phyloP scores from a whole-genome alignment of 352 stramenopile species.

The Hyaloperonospora arabidopsidis region DNA sequence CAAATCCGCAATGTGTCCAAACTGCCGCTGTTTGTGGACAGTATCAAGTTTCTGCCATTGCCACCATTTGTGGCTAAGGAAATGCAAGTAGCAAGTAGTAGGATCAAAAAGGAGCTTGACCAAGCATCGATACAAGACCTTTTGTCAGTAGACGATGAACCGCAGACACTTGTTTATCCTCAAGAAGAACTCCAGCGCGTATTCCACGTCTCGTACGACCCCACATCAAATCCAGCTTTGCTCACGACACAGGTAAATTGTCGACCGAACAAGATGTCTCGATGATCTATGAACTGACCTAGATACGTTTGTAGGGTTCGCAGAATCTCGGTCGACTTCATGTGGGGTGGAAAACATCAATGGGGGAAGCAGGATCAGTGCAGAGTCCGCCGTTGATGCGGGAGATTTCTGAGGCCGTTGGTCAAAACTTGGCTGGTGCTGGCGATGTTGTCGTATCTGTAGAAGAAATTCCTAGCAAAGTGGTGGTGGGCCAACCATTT shows the following conservation, averaged over 20 bases:
- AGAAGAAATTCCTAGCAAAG: slow-evolving; percentile 38
- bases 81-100: slow-evolving; percentile 9
- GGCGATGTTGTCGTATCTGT: slow-evolving; percentile 43
- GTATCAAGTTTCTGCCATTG: slow-evolving; percentile 65
- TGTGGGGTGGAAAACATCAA: slow-evolving; percentile 75
- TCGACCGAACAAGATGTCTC: background rate
- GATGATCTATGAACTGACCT: background rate
- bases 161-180: slow-evolving; percentile 59
- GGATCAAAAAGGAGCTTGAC: slow-evolving; percentile 6
- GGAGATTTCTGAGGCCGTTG: slow-evolving; percentile 26
- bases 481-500: slow-evolving; percentile 49
- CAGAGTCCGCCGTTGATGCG: slow-evolving; percentile 73
- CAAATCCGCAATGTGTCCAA: slow-evolving; percentile 82
- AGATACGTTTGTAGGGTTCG: slow-evolving; percentile 26
- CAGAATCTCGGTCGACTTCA: slow-evolving; percentile 68
- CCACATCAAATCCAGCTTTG: slow-evolving; percentile 25
- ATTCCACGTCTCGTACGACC: slow-evolving; percentile 51
- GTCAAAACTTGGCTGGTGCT: slow-evolving; percentile 2
- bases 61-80: slow-evolving; percentile 51
- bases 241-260: slow-evolving; percentile 30
- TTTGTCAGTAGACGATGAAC: slow-evolving; percentile 23
- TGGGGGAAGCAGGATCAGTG: slow-evolving; percentile 72
- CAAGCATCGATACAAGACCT: slow-evolving; percentile 20
- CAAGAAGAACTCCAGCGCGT: slow-evolving; percentile 77
- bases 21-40: slow-evolving; percentile 71